These are phyloP conservation scores for Nicotiana obtusifolia DNA, from an alignment of 257 asterid genomes.

Conservation along the genomic window DNA sequence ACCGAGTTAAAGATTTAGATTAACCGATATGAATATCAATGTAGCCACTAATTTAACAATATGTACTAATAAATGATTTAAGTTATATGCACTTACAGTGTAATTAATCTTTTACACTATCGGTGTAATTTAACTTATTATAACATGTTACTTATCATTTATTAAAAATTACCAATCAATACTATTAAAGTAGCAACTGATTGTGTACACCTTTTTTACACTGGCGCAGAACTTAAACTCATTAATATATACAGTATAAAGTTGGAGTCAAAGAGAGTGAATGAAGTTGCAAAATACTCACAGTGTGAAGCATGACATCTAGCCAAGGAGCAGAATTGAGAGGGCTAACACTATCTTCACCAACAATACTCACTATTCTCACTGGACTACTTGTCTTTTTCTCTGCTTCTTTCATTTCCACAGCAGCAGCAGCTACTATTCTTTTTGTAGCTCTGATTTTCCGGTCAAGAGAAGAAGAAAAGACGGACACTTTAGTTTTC, in stretches of 20 bases:
- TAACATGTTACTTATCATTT: no score
- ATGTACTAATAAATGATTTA: no score
- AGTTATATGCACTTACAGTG: no score
- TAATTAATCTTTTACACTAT: no score
- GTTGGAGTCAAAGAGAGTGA: not conserved
- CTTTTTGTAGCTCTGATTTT: not conserved
- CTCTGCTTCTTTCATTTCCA: conserved; percentile 17
- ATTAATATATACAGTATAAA: no score
- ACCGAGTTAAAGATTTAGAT: not conserved
- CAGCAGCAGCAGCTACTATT: conserved; percentile 11
- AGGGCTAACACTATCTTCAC: conserved; percentile 79
- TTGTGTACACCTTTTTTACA: no score
- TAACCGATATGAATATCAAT: not conserved
- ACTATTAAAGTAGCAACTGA: no score
- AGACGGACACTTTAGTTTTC: not conserved
- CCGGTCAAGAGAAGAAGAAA: not conserved
- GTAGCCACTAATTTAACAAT: not conserved
- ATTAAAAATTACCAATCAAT: no score
- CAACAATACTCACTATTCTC: conserved; percentile 72
- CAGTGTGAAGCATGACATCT: conserved; percentile 81
- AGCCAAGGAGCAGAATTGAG: conserved; percentile 79
- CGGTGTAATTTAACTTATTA: no score
- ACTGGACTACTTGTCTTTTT: conserved; percentile 30
- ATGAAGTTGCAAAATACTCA: conserved; percentile 23
- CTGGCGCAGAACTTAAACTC: no score